These are phyloP conservation scores for Colletotrichum tofieldiae DNA, from an alignment of 2,329 filamentous ascomycete species.

Conservation along the genomic window DNA sequence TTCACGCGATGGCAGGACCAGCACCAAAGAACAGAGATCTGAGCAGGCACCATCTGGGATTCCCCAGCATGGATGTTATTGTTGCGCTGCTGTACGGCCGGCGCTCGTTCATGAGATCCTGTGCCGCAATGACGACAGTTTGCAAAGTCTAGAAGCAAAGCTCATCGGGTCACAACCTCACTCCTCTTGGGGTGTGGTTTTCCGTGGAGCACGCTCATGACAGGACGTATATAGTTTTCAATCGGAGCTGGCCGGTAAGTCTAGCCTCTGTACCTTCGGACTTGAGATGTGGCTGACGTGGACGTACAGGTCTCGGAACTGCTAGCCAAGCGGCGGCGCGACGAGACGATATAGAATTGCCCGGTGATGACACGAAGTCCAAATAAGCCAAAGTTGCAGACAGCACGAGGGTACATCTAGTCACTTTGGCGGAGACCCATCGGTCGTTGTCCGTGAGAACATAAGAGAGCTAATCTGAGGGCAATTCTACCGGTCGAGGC, in stretches of 20 bases:
- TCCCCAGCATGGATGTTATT: conserved; percentile 11
- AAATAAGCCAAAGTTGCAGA: conserved; percentile 61
- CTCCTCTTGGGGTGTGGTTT: conserved; percentile 30
- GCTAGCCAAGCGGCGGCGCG: conserved; percentile 35
- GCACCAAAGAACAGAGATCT: conserved; percentile 54
- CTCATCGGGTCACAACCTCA: conserved; percentile 27
- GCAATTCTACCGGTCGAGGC: conserved; percentile 41
- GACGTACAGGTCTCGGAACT: conserved; percentile 30
- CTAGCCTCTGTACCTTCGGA: no score
- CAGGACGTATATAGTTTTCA: conserved; percentile 56
- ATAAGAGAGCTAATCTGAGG: conserved; percentile 61
- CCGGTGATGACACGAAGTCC: conserved; percentile 56
- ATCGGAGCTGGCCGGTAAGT: conserved; percentile 53
- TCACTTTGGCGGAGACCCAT: conserved; percentile 34
- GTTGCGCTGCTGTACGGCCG: conserved; percentile 21
- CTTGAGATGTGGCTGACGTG: conserved; percentile 4
- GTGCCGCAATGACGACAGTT: conserved; percentile 48
- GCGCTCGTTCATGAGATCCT: conserved; percentile 27
- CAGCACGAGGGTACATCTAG: conserved; percentile 49
- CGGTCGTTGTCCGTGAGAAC: conserved; percentile 57
- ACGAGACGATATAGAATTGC: conserved; percentile 45
- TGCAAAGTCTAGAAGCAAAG: conserved; percentile 32
- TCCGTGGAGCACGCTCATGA: conserved; percentile 41
- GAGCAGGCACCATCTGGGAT: conserved; percentile 47
- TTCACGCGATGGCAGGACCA: conserved; percentile 44